These are phyloP conservation scores for Mycena albidolilacea DNA, from an alignment of 768 basidiomycete genomes.

Conservation along the genomic window DNA sequence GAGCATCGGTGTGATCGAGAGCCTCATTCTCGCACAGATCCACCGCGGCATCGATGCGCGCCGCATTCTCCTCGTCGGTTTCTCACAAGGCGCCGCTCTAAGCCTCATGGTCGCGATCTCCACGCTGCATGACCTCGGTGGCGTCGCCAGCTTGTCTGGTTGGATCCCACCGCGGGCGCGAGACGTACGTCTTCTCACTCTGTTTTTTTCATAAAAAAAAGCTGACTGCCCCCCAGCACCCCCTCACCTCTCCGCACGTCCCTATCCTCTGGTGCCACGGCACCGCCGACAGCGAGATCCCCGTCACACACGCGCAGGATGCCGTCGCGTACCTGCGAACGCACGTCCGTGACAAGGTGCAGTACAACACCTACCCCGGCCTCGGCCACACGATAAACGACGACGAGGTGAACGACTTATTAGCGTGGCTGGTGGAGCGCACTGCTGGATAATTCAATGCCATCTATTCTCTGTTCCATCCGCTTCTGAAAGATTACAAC, in stretches of 20 bases:
- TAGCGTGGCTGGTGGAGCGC: conserved; percentile 33
- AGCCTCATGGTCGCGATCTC: conserved; percentile 56
- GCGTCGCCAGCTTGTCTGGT: conserved; percentile 60
- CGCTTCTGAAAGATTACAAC: no score
- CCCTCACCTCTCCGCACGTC: conserved; percentile 51
- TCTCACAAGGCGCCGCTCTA: conserved; percentile 61
- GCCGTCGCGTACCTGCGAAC: conserved; percentile 50
- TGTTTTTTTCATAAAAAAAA: not conserved
- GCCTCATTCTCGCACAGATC: conserved; percentile 55
- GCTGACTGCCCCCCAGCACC: conserved; percentile 42
- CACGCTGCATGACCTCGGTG: conserved; percentile 58
- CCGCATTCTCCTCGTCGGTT: conserved; percentile 58
- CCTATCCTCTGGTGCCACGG: conserved; percentile 64
- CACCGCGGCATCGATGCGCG: conserved; percentile 53
- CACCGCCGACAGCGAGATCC: conserved; percentile 53
- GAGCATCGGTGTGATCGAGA: conserved; percentile 54
- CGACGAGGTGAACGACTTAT: conserved; percentile 51
- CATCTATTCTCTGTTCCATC: no score
- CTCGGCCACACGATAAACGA: conserved; percentile 53
- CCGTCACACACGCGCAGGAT: conserved; percentile 51
- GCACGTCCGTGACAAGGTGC: conserved; percentile 44
- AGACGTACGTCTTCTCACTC: conserved; percentile 43
- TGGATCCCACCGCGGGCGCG: conserved; percentile 59
- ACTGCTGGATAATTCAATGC: conserved; percentile 8
- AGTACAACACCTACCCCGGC: conserved; percentile 48